Evolutionary conservation across 2,329 filamentous ascomycete genomes (phyloP).

Genomic region (Aspergillus sp.): DNA sequence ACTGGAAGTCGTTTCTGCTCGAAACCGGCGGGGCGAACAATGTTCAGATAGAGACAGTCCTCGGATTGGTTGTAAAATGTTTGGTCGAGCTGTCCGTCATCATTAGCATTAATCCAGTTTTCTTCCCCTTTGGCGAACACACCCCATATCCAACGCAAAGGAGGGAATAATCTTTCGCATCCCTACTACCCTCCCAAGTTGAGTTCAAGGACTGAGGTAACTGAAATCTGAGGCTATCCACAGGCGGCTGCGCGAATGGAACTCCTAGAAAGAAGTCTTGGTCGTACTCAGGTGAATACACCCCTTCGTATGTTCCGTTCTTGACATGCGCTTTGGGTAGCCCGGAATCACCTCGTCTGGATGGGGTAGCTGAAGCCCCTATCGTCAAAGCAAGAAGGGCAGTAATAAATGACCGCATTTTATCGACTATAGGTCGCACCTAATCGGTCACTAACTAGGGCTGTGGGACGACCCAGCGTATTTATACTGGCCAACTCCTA

Average conservation of each 20-base stretch:
- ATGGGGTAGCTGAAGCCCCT: neutral
- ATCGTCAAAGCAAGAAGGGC: neutral
- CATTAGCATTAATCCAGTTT: too few relatives aligned
- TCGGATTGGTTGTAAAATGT: constrained; percentile 12
- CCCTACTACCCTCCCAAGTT: constrained; percentile 3
- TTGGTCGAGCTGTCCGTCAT: neutral
- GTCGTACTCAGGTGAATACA: constrained; percentile 8
- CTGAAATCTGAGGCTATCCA: constrained; percentile 8
- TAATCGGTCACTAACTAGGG: neutral
- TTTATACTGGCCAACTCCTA: neutral
- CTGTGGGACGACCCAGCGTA: neutral
- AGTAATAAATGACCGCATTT: neutral
- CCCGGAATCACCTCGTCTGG: neutral
- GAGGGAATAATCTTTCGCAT: constrained; percentile 9
- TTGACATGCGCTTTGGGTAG: too few relatives aligned
- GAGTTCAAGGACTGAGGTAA: constrained; percentile 11
- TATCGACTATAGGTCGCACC: neutral
- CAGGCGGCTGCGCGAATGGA: constrained; percentile 18
- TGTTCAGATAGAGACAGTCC: constrained; percentile 25
- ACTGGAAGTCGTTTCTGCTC: constrained; percentile 15
- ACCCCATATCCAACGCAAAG: constrained; percentile 3
- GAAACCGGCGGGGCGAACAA: constrained; percentile 17
- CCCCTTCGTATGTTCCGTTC: constrained; percentile 16
- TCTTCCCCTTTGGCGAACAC: too few relatives aligned
- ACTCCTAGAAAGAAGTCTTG: constrained; percentile 23